Evolutionary conservation across 148 eudicot species (phyloP), one percentile per base, ranked within the genome.

Genomic region (Vaccinium myrtillus): DNA sequence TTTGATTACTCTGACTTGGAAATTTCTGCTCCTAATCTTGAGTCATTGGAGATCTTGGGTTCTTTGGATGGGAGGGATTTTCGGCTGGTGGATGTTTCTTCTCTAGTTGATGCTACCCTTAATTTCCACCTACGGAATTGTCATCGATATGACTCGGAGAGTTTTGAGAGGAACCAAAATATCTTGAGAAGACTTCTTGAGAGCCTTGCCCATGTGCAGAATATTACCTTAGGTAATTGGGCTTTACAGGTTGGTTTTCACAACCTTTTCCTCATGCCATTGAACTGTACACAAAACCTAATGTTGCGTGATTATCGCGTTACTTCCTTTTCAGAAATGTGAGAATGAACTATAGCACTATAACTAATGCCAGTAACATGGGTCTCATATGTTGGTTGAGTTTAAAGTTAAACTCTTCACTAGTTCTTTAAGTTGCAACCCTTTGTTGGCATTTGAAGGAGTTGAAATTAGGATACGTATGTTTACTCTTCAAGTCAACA

Each of bases 81-180:
- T 36, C 25, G 12, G 70, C 27, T 79, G 70, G 14, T 30, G n/a
- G 15, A 79, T 58, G 50, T 58, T 2, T 27, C 67, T 8, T 79
- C 67, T 36, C 13, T 79, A 73, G 82, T 80, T 23, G 51, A 80
- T 18, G 82, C 73, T 19, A 43, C 19, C 18, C 74, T 80, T 16
- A 9, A 6, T 15, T 43, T 6, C 36, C 36, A 32, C 36, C 36
- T 32, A 32, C 36, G 36, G 36, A 32, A 32, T 32, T 32, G 36
- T 32, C 36, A 53, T 2, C 4, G 18, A 23, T 19, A 71, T 13
- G 48, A 5, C 15, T 5, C 0, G 9, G 77, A 73, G 8, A 49
- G 39, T 36, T 36, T 39, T 14, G 73, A 59, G 5, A 12, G 53
- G 54, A 7, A 16, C 2, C 54, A 3, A 30, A 18, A n/a, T 58